These are phyloP conservation scores for Hapsidospora chrysogenum DNA, from an alignment of 495 filamentous ascomycete genomes.

Conservation along the genomic window DNA sequence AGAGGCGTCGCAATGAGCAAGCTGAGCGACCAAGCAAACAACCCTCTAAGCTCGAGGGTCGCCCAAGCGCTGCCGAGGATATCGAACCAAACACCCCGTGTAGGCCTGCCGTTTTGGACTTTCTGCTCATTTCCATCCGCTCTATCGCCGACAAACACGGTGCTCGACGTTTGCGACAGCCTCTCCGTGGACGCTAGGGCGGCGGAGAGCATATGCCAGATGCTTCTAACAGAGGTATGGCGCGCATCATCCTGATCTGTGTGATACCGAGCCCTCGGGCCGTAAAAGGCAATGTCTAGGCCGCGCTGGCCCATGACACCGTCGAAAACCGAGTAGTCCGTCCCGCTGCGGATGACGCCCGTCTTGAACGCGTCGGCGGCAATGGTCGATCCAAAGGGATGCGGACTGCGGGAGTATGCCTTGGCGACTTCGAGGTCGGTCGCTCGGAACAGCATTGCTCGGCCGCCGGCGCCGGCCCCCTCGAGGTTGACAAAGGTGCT, in stretches of 20 bases:
- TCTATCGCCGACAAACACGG: constrained; percentile 43
- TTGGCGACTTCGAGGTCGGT: constrained; percentile 77
- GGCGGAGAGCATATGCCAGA: constrained; percentile 90
- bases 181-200: constrained; percentile 53
- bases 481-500: constrained; percentile 89
- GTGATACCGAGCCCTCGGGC: constrained; percentile 77
- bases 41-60: constrained; percentile 57
- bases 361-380: constrained; percentile 68
- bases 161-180: constrained; percentile 52
- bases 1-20: constrained; percentile 64
- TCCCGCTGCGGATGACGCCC: constrained; percentile 64
- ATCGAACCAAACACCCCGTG: constrained; percentile 82
- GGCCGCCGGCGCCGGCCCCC: constrained; percentile 84
- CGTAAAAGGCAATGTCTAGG: constrained; percentile 78
- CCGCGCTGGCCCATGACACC: constrained; percentile 71
- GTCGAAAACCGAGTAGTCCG: constrained; percentile 78
- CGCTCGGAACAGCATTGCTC: constrained; percentile 70
- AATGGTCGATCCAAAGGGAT: constrained; percentile 75
- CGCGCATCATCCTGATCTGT: constrained; percentile 74
- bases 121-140: constrained; percentile 36
- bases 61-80: constrained; percentile 70
- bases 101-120: constrained; percentile 50
- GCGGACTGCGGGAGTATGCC: constrained; percentile 48
- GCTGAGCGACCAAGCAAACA: constrained; percentile 78
- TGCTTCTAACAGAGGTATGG: constrained; percentile 55